These are phyloP conservation scores for Suillus luteus DNA, from an alignment of 768 basidiomycete genomes.

Conservation along the genomic window DNA sequence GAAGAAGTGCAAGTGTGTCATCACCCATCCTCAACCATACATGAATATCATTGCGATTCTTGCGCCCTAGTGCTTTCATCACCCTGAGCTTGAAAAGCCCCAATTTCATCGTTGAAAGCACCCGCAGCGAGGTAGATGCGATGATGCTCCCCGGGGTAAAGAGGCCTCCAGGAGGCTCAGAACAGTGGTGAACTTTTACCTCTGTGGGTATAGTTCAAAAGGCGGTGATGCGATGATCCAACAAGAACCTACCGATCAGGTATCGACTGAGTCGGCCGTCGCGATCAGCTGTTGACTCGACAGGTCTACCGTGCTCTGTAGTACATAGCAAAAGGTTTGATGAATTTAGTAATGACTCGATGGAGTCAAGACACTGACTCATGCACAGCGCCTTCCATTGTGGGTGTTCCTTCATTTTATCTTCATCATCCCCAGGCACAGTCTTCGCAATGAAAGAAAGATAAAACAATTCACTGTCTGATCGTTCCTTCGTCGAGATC, in stretches of 20 bases:
- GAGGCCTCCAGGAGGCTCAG: constrained; percentile 22
- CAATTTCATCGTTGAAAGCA: constrained; percentile 70
- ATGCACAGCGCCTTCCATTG: constrained; percentile 64
- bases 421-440: constrained; percentile 42
- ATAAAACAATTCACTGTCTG: constrained; percentile 85
- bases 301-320: constrained; percentile 61
- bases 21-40: constrained; percentile 63
- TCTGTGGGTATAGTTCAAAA: constrained; percentile 23
- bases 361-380: constrained; percentile 43
- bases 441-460: constrained; percentile 62
- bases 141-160: constrained; percentile 19
- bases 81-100: constrained; percentile 65
- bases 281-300: constrained; percentile 33
- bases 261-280: constrained; percentile 59
- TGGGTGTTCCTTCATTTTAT: constrained; percentile 54
- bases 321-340: constrained; percentile 9
- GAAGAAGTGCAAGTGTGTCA: constrained; percentile 47
- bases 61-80: constrained; percentile 45
- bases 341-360: constrained; percentile 10
- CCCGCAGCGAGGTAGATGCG: constrained; percentile 42
- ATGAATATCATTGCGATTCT: constrained; percentile 35
- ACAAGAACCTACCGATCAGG: constrained; percentile 53
- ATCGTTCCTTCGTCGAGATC: constrained; percentile 71
- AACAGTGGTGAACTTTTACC: constrained; percentile 33
- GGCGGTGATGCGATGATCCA: constrained; percentile 1